These are phyloP conservation scores for Apium graveolens DNA, from an alignment of 129 eudicot species.

Conservation along the genomic window DNA sequence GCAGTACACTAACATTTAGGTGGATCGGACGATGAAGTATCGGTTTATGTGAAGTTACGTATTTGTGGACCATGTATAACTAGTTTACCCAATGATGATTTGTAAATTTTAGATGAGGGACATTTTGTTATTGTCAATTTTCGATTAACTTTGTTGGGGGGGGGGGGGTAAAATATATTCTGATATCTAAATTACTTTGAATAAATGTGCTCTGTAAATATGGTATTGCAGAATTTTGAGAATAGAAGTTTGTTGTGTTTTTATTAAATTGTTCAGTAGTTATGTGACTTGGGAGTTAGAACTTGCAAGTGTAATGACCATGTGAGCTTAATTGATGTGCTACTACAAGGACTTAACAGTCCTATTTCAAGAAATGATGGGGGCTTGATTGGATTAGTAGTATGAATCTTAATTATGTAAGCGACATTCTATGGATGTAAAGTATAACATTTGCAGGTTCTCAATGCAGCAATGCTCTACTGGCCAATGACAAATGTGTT, in stretches of 20 bases:
- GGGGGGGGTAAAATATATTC: too few species aligned
- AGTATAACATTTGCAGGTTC: slow-evolving; percentile 54
- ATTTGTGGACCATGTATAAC: too few species aligned
- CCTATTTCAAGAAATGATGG: background rate
- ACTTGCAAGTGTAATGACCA: background rate
- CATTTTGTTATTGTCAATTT: too few species aligned
- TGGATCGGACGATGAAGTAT: background rate
- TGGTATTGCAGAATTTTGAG: too few species aligned
- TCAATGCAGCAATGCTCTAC: slow-evolving; percentile 95
- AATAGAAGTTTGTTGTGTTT: too few species aligned
- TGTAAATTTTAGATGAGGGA: too few species aligned
- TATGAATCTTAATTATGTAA: background rate
- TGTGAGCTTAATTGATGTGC: background rate
- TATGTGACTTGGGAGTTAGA: background rate
- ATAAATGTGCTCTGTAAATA: background rate
- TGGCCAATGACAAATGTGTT: slow-evolving; percentile 91
- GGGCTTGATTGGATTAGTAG: background rate
- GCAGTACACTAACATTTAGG: too few species aligned
- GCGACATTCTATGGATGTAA: slow-evolving; percentile 1
- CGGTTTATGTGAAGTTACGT: too few species aligned
- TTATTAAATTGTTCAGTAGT: background rate
- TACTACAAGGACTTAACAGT: background rate
- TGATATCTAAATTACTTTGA: too few species aligned
- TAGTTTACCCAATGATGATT: too few species aligned
- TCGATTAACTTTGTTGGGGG: too few species aligned